These are phyloP conservation scores for Mycena citricolor DNA, from an alignment of 1,284 basidiomycete species.

Conservation along the genomic window DNA sequence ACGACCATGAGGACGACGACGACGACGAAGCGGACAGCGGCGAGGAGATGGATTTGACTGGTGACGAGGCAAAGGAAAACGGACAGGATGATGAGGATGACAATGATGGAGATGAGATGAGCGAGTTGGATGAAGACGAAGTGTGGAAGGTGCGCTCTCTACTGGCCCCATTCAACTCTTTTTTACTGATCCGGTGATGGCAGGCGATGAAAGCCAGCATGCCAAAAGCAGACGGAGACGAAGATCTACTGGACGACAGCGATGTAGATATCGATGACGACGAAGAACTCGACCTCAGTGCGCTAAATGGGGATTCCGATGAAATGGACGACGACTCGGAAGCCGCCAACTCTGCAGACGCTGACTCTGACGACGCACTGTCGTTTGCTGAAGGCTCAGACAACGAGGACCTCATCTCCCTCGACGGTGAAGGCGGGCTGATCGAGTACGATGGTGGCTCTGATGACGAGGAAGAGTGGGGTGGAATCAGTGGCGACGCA, in stretches of 20 bases:
- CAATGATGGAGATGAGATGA: slow-evolving; percentile 34
- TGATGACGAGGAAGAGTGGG: slow-evolving; percentile 54
- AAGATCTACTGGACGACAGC: slow-evolving; percentile 42
- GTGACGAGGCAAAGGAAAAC: slow-evolving; percentile 41
- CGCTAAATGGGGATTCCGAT: slow-evolving; percentile 37
- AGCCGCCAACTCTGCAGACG: no score
- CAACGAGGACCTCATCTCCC: slow-evolving; percentile 62
- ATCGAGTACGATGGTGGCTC: slow-evolving; percentile 59
- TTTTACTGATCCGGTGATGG: neutral
- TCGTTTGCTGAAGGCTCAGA: slow-evolving; percentile 68
- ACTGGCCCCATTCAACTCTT: slow-evolving; percentile 23
- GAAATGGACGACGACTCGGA: slow-evolving; percentile 31
- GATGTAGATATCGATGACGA: slow-evolving; percentile 40
- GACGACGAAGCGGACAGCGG: slow-evolving; percentile 31
- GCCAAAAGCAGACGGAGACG: slow-evolving; percentile 55
- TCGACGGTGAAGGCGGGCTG: slow-evolving; percentile 55
- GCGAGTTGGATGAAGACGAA: slow-evolving; percentile 52
- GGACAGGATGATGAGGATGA: slow-evolving; percentile 28
- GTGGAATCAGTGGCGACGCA: slow-evolving; percentile 46
- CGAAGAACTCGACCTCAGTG: slow-evolving; percentile 32
- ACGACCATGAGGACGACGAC: slow-evolving; percentile 33
- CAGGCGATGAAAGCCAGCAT: slow-evolving; percentile 85
- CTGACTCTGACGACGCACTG: slow-evolving; percentile 40
- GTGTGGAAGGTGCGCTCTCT: slow-evolving; percentile 96
- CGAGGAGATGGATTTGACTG: slow-evolving; percentile 42